Evolutionary conservation across 768 basidiomycete genomes (phyloP).

Genomic region (Zangia roseola): DNA sequence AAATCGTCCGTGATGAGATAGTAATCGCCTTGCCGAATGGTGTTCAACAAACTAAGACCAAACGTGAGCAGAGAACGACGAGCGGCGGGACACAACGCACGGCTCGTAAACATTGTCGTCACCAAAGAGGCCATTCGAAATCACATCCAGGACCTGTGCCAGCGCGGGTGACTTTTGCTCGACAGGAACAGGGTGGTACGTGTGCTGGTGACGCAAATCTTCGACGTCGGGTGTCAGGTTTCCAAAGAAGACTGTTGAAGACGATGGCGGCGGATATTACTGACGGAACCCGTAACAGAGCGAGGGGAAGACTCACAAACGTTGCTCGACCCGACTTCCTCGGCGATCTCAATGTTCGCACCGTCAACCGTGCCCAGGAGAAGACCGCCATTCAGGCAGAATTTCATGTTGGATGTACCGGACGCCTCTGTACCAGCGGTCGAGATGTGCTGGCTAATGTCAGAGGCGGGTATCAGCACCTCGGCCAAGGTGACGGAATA

Average conservation of each 20-base stretch:
- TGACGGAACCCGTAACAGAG: not conserved
- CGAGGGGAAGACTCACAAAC: conserved; percentile 63
- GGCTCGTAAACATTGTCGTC: conserved; percentile 82
- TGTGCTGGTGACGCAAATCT: conserved; percentile 81
- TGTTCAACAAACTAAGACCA: conserved; percentile 60
- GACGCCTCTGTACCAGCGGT: conserved; percentile 94
- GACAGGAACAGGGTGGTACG: conserved; percentile 77
- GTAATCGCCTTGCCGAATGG: conserved; percentile 72
- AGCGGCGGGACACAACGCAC: conserved; percentile 40
- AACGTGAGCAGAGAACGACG: conserved; percentile 16
- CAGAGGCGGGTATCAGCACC: conserved; percentile 85
- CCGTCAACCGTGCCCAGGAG: conserved; percentile 92
- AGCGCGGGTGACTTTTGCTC: conserved; percentile 83
- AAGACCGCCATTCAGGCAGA: conserved; percentile 88
- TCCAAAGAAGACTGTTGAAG: conserved; percentile 79
- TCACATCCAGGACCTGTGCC: conserved; percentile 70
- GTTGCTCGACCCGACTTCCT: conserved; percentile 91
- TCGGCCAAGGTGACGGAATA: conserved; percentile 87
- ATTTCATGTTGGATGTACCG: conserved; percentile 85
- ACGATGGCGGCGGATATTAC: not conserved
- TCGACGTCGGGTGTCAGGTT: conserved; percentile 87
- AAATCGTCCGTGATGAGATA: conserved; percentile 92
- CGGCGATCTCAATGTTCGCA: conserved; percentile 95
- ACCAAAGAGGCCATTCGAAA: conserved; percentile 80
- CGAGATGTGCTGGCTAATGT: conserved; percentile 95